These are phyloP conservation scores for Immersiporthe knoxdaviesiana DNA, from an alignment of 2,329 filamentous ascomycete species.

Conservation along the genomic window DNA sequence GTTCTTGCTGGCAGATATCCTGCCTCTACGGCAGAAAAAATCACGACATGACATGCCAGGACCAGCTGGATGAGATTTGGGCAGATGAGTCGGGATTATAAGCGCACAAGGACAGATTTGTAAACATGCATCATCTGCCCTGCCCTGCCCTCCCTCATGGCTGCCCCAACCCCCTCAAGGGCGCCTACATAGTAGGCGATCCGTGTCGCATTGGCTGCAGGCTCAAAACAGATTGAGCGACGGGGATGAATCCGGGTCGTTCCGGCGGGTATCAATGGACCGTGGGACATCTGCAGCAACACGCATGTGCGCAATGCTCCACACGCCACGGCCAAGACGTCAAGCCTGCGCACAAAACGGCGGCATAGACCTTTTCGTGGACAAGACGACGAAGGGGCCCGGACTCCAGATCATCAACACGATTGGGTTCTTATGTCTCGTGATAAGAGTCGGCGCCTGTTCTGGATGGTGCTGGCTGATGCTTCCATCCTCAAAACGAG, in stretches of 20 bases:
- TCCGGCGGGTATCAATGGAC: background rate
- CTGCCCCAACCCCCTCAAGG: no score
- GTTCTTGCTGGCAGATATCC: slow-evolving; percentile 26
- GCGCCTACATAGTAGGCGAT: background rate
- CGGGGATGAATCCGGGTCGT: background rate
- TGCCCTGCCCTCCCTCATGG: background rate
- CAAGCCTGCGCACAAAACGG: background rate
- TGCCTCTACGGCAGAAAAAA: slow-evolving; percentile 21
- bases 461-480: background rate
- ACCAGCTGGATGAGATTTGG: slow-evolving; percentile 21
- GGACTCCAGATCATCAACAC: background rate
- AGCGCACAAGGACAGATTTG: background rate
- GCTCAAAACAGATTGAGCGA: background rate
- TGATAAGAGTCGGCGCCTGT: background rate
- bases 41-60: slow-evolving; percentile 7
- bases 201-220: background rate
- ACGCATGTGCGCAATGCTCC: background rate
- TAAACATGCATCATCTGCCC: background rate
- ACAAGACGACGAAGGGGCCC: background rate
- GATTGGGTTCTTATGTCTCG: background rate
- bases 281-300: background rate
- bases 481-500: background rate
- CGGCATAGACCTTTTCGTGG: background rate
- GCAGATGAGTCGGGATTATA: background rate
- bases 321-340: background rate